Percentiles rank a stretch among this genome's conserved stretches.
These are phyloP conservation scores for Hypoxylon sp. DNA, from an alignment of 2,329 filamentous ascomycete genomes.

Conservation along the genomic window DNA sequence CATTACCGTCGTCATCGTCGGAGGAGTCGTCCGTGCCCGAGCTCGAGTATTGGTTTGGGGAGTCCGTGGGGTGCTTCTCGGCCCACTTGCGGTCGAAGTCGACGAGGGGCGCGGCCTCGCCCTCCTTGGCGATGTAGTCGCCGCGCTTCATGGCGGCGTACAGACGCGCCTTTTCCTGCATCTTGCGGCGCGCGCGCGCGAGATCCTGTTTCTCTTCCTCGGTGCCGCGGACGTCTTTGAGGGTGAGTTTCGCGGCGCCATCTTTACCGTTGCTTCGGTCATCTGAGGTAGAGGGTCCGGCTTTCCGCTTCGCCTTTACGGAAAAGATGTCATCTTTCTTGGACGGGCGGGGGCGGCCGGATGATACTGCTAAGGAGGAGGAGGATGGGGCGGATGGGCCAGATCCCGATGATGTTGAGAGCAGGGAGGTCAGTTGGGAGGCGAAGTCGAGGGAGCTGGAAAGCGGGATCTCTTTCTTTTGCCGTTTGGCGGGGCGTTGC, in stretches of 20 bases:
- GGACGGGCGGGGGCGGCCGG: constrained; percentile 68
- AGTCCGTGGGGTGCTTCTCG: constrained; percentile 72
- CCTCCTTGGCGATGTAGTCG: constrained; percentile 79
- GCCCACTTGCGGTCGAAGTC: constrained; percentile 99
- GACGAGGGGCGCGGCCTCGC: constrained; percentile 78
- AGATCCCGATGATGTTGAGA: constrained; percentile 67
- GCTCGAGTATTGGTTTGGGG: constrained; percentile 54
- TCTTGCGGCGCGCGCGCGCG: constrained; percentile 80
- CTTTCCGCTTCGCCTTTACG: constrained; percentile 60
- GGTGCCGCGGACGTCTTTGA: constrained; percentile 68
- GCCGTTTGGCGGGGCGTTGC: constrained; percentile 77
- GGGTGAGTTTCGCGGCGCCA: constrained; percentile 55
- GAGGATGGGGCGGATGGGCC: constrained; percentile 55
- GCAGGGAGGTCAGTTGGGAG: constrained; percentile 87
- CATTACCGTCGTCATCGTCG: constrained; percentile 58
- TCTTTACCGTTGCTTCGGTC: constrained; percentile 56
- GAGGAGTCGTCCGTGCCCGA: constrained; percentile 73
- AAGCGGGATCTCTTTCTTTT: constrained; percentile 78
- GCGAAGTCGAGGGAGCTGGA: constrained; percentile 86
- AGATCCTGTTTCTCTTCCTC: constrained; percentile 77
- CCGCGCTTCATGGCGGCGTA: constrained; percentile 94
- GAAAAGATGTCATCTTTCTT: constrained; percentile 79
- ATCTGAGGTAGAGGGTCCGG: constrained; percentile 71
- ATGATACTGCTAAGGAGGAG: constrained; percentile 58
- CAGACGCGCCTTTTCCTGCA: constrained; percentile 90